Percentiles rank a stretch among this genome's conserved stretches.
phyloP scores from a whole-genome alignment of 2,329 filamentous ascomycete species.

The Diaporthe sp. region DNA sequence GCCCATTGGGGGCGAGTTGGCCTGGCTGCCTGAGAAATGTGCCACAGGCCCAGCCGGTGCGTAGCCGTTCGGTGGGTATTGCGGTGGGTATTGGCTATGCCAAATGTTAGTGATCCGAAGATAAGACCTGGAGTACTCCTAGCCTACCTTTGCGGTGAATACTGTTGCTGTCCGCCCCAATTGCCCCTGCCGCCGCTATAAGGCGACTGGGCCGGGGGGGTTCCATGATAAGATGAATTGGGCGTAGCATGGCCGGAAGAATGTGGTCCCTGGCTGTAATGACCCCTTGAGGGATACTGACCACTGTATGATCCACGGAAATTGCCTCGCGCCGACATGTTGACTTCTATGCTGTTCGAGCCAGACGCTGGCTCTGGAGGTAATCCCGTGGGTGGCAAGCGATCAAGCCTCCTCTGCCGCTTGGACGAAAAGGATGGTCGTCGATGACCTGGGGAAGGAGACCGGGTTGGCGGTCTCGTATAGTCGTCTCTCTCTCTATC shows the following conservation, averaged over 20 bases:
- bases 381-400: slow-evolving; percentile 33
- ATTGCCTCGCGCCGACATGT: slow-evolving; percentile 56
- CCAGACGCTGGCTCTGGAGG: slow-evolving; percentile 53
- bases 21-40: slow-evolving; percentile 63
- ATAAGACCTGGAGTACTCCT: neutral
- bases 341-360: slow-evolving; percentile 62
- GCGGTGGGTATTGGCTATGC: slow-evolving; percentile 70
- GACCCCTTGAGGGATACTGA: slow-evolving; percentile 50
- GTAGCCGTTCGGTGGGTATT: slow-evolving; percentile 67
- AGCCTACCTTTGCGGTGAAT: slow-evolving; percentile 55
- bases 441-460: slow-evolving; percentile 27
- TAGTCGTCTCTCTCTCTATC: slow-evolving; percentile 4
- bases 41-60: slow-evolving; percentile 56
- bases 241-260: slow-evolving; percentile 54
- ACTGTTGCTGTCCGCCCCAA: slow-evolving; percentile 50
- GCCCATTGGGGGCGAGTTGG: slow-evolving; percentile 63
- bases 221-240: slow-evolving; percentile 56
- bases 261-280: slow-evolving; percentile 46
- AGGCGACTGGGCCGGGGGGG: slow-evolving; percentile 54
- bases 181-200: slow-evolving; percentile 52
- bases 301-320: slow-evolving; percentile 54
- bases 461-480: slow-evolving; percentile 30
- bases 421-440: slow-evolving; percentile 24
- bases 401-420: slow-evolving; percentile 47
- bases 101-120: slow-evolving; percentile 40